Conservation (phyloP, 2,329 filamentous ascomycete genomes). For the Chaetomium globosum region DNA sequence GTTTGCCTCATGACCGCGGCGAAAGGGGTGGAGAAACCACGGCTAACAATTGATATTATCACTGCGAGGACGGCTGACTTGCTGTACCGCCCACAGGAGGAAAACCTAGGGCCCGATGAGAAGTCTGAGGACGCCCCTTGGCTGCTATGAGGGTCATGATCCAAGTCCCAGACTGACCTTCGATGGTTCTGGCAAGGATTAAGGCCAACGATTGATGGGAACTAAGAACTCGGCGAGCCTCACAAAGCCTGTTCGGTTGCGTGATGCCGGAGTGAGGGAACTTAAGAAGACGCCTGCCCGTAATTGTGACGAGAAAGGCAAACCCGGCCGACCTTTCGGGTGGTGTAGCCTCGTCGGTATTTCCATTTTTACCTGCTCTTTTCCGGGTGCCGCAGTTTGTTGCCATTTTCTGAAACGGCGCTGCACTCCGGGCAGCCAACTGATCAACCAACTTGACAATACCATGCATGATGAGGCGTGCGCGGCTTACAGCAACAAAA, state of each 20-base stretch:
- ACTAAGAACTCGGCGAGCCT: not conserved
- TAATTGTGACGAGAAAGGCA: not conserved
- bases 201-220: not conserved
- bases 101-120: not conserved
- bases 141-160: not conserved
- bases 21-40: not conserved
- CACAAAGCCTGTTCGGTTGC: not conserved
- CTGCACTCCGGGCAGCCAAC: not conserved
- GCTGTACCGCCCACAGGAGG: too few species aligned
- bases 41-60: not conserved
- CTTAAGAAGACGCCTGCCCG: not conserved
- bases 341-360: not conserved
- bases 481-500: not conserved
- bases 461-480: not conserved
- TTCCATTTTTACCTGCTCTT: not conserved
- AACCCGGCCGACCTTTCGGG: not conserved
- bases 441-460: not conserved
- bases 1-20: not conserved
- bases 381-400: not conserved
- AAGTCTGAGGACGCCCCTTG: not conserved
- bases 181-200: not conserved
- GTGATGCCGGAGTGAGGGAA: not conserved
- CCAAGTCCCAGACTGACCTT: not conserved
- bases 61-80: not conserved
- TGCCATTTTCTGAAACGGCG: slow-evolving; percentile 3